Evolutionary conservation across 2,329 filamentous ascomycete species (phyloP), one percentile per base, ranked within the genome.

Genomic region (Lachnellula occidentalis): DNA sequence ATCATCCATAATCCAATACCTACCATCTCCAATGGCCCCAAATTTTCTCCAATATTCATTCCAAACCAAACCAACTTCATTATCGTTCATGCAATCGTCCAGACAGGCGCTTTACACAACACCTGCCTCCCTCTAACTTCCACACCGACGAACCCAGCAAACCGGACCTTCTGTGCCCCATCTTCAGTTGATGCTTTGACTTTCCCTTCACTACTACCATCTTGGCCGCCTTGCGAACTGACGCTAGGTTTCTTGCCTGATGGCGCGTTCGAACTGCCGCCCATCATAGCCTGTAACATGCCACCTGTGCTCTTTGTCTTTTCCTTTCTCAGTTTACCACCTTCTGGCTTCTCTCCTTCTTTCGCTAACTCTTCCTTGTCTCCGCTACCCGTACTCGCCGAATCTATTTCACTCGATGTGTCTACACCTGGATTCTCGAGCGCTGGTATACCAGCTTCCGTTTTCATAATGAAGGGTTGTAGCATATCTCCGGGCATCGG

Each of bases 41-140:
- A 53, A 41, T 37, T 39, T 15, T 27, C 24, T 12, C n/a, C 24
- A 39, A 36, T 42, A 50, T 50, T 6, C 37, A 50, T 31, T 22
- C 37, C 37, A 34, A 24, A 24, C 17, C 36, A 21, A 51, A 43
- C 5, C 27, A 45, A 14, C 51, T n/a, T 54, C 46, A 49, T 54
- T 50, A 22, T 37, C 39, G 17, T 51, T 53, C 57, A 75, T 51
- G 66, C 67, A 56, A 85, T 60, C 11, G 78, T 78, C 83, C 83
- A 92, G 34, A 92, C 85, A 14, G 88, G 87, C 19, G 88, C 86
- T 73, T 90, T 90, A 58, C 83, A 74, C 64, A 92, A 73, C 47
- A 91, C 85, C 71, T 88, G 88, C 56, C 87, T 81, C 21, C 87
- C 87, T 59, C 86, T 76, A 7, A 92, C 87, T 71, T 92, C 88